Conservation (phyloP, 2,329 filamentous ascomycete genomes). For the Aspergillus quadrilineatus region DNA sequence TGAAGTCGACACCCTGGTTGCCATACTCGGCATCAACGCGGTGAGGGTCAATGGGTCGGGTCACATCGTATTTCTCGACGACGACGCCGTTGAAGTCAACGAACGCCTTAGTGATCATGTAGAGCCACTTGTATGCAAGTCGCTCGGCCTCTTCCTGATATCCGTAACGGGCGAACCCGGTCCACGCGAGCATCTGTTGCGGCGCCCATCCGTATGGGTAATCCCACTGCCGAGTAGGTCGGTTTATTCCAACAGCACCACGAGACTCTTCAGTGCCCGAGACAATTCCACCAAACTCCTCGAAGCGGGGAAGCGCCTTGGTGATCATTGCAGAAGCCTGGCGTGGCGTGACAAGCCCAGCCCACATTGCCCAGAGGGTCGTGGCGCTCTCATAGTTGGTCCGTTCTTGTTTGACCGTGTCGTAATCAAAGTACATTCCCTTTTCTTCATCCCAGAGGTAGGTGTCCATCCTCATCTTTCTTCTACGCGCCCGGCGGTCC, state of each 20-base stretch:
- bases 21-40: constrained; percentile 96
- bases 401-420: constrained; percentile 77
- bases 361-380: constrained; percentile 97
- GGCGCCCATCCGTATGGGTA: constrained; percentile 98
- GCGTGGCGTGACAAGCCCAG: constrained; percentile 77
- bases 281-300: constrained; percentile 81
- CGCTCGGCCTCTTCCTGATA: constrained; percentile 87
- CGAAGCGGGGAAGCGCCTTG: constrained; percentile 80
- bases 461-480: constrained; percentile 84
- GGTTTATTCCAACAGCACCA: constrained; percentile 72
- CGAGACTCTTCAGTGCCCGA: constrained; percentile 89
- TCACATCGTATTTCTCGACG: constrained; percentile 98
- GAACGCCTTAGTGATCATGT: constrained; percentile 98
- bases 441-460: constrained; percentile 89
- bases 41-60: constrained; percentile 82
- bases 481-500: constrained; percentile 82
- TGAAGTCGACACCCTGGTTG: constrained; percentile 93
- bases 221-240: constrained; percentile 97
- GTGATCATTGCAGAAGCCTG: constrained; percentile 83
- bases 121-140: constrained; percentile 92
- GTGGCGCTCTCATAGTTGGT: constrained; percentile 87
- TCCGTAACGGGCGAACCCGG: constrained; percentile 84
- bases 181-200: constrained; percentile 98
- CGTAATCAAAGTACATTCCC: constrained; percentile 98
- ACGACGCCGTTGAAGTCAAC: constrained; percentile 98